These are phyloP conservation scores for Oryza officinalis DNA, from an alignment of 176 grass and related monocot genomes.

Conservation along the genomic window DNA sequence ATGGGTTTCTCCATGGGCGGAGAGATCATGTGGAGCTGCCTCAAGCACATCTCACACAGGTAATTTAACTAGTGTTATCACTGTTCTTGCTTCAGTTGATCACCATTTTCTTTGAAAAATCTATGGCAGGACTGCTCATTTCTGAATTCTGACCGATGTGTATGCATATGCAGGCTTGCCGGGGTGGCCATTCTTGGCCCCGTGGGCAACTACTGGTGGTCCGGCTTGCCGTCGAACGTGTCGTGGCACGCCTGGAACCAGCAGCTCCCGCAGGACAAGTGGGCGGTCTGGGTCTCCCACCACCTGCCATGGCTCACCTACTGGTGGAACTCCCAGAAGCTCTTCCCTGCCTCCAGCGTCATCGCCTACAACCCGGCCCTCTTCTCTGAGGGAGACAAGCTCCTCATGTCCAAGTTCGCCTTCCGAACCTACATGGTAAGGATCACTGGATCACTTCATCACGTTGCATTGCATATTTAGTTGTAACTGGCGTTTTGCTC, in stretches of 20 bases:
- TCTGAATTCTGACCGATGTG: neutral
- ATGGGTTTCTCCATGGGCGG: conserved; percentile 73
- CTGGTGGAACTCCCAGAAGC: conserved; percentile 85
- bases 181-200: conserved; percentile 64
- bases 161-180: conserved; percentile 47
- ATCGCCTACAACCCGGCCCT: conserved; percentile 46
- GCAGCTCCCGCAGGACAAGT: conserved; percentile 66
- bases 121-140: neutral
- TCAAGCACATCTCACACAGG: conserved; percentile 78
- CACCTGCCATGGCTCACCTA: conserved; percentile 85
- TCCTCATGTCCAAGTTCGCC: conserved; percentile 41
- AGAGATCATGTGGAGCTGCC: conserved; percentile 74
- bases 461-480: neutral
- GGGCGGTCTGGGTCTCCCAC: conserved; percentile 64
- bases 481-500: neutral
- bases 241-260: conserved; percentile 56
- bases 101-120: neutral
- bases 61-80: neutral
- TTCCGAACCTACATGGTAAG: conserved; percentile 47
- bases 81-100: neutral
- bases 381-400: conserved; percentile 50
- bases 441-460: neutral
- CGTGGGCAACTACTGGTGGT: conserved; percentile 79
- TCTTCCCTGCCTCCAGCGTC: conserved; percentile 67
- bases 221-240: conserved; percentile 70